A percentile compares a stretch with the other conserved stretches of the same genome.
phyloP scores from a whole-genome alignment of 1,284 basidiomycete species.

The Cryptococcus wingfieldii region DNA sequence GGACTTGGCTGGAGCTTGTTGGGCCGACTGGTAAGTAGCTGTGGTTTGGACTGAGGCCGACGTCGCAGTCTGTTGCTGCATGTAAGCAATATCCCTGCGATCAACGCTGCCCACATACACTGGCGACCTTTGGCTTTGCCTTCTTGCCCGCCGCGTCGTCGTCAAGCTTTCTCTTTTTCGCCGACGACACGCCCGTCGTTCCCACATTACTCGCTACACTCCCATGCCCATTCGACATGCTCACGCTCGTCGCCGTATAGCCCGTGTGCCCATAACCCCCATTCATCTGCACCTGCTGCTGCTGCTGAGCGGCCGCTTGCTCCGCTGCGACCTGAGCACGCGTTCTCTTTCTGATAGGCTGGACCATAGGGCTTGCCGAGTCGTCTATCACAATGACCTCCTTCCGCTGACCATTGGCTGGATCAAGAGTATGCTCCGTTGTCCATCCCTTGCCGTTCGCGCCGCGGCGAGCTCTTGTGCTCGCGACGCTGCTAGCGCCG shows the following conservation, averaged over 20 bases:
- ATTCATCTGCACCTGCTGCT: slow-evolving; percentile 4
- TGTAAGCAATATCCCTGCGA: neutral
- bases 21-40: slow-evolving; percentile 2
- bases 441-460: slow-evolving; percentile 39
- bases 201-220: slow-evolving; percentile 29
- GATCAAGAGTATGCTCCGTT: slow-evolving; percentile 42
- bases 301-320: slow-evolving; percentile 15
- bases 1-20: slow-evolving; percentile 6
- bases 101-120: slow-evolving; percentile 15
- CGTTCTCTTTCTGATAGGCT: slow-evolving; percentile 38
- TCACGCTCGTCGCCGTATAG: slow-evolving; percentile 3
- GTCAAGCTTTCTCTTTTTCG: slow-evolving; percentile 28
- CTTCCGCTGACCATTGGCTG: slow-evolving; percentile 38
- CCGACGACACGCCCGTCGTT: slow-evolving; percentile 23
- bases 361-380: slow-evolving; percentile 22
- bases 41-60: slow-evolving; percentile 14
- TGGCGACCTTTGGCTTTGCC: slow-evolving; percentile 29
- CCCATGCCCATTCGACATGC: slow-evolving; percentile 10
- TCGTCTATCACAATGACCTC: slow-evolving; percentile 47
- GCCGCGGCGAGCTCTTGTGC: slow-evolving; percentile 5
- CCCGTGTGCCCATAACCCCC: slow-evolving; percentile 5
- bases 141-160: slow-evolving; percentile 15
- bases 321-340: slow-evolving; percentile 37
- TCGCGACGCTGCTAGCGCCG: neutral
- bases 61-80: slow-evolving; percentile 4